Evolutionary conservation across 2,329 filamentous ascomycete genomes (phyloP).

Genomic region (Myrmaecium sp.): DNA sequence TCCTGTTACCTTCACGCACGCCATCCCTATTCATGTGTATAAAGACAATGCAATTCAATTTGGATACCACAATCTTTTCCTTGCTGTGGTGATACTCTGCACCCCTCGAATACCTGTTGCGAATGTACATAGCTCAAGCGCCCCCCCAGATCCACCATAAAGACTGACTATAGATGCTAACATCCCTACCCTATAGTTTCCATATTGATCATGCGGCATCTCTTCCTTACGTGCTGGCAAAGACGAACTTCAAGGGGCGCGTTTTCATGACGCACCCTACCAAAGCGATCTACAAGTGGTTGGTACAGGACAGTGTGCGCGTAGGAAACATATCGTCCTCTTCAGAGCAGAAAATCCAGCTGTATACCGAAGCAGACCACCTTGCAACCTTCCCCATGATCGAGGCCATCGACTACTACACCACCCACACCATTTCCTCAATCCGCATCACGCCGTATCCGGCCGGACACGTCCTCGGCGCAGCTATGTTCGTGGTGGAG

Average conservation of each 20-base stretch:
- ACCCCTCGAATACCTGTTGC: conserved; percentile 1
- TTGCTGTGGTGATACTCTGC: too few species aligned
- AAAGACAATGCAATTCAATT: too few species aligned
- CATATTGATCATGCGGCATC: conserved; percentile 97
- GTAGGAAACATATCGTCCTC: conserved; percentile 55
- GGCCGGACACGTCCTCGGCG: conserved; percentile 91
- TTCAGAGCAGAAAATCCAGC: conserved; percentile 44
- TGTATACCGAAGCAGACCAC: conserved; percentile 93
- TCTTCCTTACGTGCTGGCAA: conserved; percentile 91
- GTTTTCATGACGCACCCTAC: conserved; percentile 99
- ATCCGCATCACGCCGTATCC: conserved; percentile 95
- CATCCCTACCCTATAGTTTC: conserved; percentile 45
- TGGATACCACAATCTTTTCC: too few species aligned
- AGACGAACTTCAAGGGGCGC: conserved; percentile 91
- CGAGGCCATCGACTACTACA: conserved; percentile 96
- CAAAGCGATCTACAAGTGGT: conserved; percentile 99
- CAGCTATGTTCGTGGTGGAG: conserved; percentile 95
- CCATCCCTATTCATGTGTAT: conserved; percentile 2
- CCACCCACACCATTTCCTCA: conserved; percentile 89
- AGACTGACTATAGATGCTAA: conserved; percentile 1
- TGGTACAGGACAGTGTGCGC: conserved; percentile 91
- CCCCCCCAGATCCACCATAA: background rate
- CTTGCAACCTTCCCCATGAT: conserved; percentile 85
- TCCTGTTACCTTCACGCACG: too few species aligned
- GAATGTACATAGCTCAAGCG: background rate